A percentile compares a stretch with the other conserved stretches of the same genome.
Evolutionary conservation across 2,329 filamentous ascomycete species (phyloP).

Genomic region (Fusarium caatingaense): DNA sequence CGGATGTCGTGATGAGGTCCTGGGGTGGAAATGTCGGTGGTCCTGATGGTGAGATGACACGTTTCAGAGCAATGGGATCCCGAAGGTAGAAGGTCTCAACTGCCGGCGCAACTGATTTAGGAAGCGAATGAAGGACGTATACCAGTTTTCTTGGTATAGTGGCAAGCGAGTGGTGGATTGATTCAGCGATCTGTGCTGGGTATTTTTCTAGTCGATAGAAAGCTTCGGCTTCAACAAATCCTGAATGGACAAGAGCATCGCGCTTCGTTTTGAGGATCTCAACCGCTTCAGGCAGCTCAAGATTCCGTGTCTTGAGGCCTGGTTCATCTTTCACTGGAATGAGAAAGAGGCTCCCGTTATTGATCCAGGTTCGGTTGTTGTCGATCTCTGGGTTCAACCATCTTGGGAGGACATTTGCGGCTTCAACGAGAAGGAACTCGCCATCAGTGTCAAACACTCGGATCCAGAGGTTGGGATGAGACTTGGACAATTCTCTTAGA

Average conservation of each 20-base stretch:
- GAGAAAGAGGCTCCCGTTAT: conserved; percentile 78
- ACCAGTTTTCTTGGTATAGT: conserved; percentile 86
- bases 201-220: conserved; percentile 91
- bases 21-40: conserved; percentile 75
- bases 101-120: conserved; percentile 82
- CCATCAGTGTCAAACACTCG: conserved; percentile 89
- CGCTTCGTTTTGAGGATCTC: conserved; percentile 67
- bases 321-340: conserved; percentile 66
- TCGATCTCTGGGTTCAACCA: conserved; percentile 96
- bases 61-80: conserved; percentile 80
- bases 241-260: conserved; percentile 73
- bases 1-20: conserved; percentile 83
- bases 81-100: conserved; percentile 93
- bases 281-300: conserved; percentile 75
- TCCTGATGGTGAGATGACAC: conserved; percentile 67
- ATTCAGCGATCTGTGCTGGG: conserved; percentile 77
- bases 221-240: conserved; percentile 84
- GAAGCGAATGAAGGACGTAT: conserved; percentile 78
- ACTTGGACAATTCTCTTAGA: conserved; percentile 81
- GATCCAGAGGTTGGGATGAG: conserved; percentile 81
- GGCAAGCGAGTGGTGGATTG: conserved; percentile 79
- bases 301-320: conserved; percentile 50
- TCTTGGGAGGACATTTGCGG: conserved; percentile 84
- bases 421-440: conserved; percentile 94
- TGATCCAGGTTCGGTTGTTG: conserved; percentile 89